These are phyloP conservation scores for Fusarium armeniacum DNA, from an alignment of 2,329 filamentous ascomycete species.

Conservation along the genomic window DNA sequence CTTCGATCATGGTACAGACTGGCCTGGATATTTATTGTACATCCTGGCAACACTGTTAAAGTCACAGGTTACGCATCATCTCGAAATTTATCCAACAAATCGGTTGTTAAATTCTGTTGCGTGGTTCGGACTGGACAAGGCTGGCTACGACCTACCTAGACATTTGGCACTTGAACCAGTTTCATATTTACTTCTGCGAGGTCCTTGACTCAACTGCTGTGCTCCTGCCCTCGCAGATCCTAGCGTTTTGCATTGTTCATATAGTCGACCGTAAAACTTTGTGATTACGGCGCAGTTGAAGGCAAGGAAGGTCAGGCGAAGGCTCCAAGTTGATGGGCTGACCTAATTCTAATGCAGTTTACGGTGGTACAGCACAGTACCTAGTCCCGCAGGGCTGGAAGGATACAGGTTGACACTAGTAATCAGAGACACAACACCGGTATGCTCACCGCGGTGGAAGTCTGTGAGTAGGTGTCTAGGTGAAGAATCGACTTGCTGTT, in stretches of 20 bases:
- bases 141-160: constrained; percentile 2
- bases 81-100: background rate
- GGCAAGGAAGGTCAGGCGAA: constrained; percentile 22
- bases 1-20: constrained; percentile 24
- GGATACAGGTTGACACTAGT: constrained; percentile 5
- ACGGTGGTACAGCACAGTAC: background rate
- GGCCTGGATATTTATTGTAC: constrained; percentile 1
- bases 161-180: background rate
- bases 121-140: background rate
- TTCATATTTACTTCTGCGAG: background rate
- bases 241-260: constrained; percentile 22
- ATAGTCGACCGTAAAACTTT: constrained; percentile 18
- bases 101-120: constrained; percentile 2
- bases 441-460: constrained; percentile 38
- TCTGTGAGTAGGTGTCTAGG: background rate
- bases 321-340: background rate
- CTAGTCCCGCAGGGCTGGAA: constrained; percentile 21
- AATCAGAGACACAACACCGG: constrained; percentile 4
- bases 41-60: background rate
- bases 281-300: constrained; percentile 20
- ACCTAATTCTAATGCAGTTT: background rate
- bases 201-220: constrained; percentile 29
- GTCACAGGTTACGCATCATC: background rate
- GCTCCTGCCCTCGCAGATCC: constrained; percentile 21
- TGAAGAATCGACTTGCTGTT: background rate